A percentile compares a stretch with the other conserved stretches of the same genome.
These are phyloP conservation scores for Fusarium drepaniforme DNA, from an alignment of 2,329 filamentous ascomycete genomes.

Conservation along the genomic window DNA sequence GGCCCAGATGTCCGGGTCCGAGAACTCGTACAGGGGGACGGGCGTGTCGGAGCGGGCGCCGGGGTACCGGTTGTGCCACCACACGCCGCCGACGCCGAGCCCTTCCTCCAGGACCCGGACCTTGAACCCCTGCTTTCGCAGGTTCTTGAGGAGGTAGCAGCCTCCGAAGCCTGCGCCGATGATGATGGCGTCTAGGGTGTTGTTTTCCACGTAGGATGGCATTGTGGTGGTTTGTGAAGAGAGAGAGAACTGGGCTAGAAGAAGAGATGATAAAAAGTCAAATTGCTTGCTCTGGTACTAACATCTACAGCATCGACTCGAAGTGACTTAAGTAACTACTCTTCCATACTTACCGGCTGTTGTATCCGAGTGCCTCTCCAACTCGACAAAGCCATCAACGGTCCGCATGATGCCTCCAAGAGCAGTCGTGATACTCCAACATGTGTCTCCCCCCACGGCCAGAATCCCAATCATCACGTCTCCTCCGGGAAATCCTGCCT, in stretches of 20 bases:
- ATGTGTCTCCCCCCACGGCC: neutral
- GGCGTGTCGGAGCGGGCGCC: conserved; percentile 54
- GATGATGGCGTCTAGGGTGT: conserved; percentile 8
- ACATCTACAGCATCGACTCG: neutral
- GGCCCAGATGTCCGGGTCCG: conserved; percentile 46
- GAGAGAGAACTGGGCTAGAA: neutral
- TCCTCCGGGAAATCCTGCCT: neutral
- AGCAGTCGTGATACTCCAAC: neutral
- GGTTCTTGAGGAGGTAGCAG: conserved; percentile 18
- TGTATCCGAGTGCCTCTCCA: neutral
- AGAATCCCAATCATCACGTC: neutral
- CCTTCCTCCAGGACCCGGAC: conserved; percentile 11
- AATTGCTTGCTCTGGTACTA: neutral
- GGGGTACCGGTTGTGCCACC: conserved; percentile 51
- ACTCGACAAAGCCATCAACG: neutral
- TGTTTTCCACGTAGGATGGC: conserved; percentile 6
- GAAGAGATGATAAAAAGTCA: neutral
- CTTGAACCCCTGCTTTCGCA: conserved; percentile 10
- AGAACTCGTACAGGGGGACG: conserved; percentile 33
- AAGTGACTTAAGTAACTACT: neutral
- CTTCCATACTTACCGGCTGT: neutral
- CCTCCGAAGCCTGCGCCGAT: conserved; percentile 22
- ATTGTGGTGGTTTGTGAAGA: neutral
- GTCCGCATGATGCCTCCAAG: neutral
- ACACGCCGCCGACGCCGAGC: conserved; percentile 9